A percentile compares a stretch with the other conserved stretches of the same genome.
These are phyloP conservation scores for Sporothrix schenckii DNA, from an alignment of 2,329 filamentous ascomycete genomes.

Conservation along the genomic window DNA sequence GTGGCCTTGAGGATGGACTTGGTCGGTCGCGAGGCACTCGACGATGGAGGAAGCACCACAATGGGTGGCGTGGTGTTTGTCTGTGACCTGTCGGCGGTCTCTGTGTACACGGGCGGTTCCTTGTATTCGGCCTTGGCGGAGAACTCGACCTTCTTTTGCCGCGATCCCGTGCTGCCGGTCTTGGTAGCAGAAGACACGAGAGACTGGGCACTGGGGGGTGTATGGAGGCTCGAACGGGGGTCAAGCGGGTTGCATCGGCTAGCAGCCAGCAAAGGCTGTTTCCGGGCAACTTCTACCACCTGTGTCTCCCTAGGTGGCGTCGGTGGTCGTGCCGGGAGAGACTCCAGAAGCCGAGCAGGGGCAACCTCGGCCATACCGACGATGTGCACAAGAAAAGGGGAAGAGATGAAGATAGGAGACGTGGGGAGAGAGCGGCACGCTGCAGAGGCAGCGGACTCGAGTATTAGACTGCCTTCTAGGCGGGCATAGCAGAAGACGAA, in stretches of 20 bases:
- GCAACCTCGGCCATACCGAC: conserved; percentile 45
- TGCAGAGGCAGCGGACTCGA: conserved; percentile 27
- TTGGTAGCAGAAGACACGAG: conserved; percentile 44
- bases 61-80: conserved; percentile 38
- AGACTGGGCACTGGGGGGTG: conserved; percentile 56
- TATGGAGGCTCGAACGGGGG: conserved; percentile 50
- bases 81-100: conserved; percentile 40
- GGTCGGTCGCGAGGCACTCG: conserved; percentile 50
- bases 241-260: conserved; percentile 46
- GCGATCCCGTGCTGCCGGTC: conserved; percentile 45
- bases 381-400: background rate
- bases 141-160: conserved; percentile 61
- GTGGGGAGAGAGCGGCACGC: conserved; percentile 2
- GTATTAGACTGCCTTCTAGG: conserved; percentile 13
- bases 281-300: conserved; percentile 45
- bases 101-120: conserved; percentile 53
- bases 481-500: conserved; percentile 28
- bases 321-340: conserved; percentile 63
- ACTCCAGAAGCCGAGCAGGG: conserved; percentile 52
- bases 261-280: conserved; percentile 41
- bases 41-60: conserved; percentile 43
- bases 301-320: conserved; percentile 65
- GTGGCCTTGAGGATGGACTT: conserved; percentile 79
- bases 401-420: background rate
- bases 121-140: conserved; percentile 60